phyloP scores from a whole-genome alignment of 176 grass and related monocot genomes.

The Carex littledalei region DNA sequence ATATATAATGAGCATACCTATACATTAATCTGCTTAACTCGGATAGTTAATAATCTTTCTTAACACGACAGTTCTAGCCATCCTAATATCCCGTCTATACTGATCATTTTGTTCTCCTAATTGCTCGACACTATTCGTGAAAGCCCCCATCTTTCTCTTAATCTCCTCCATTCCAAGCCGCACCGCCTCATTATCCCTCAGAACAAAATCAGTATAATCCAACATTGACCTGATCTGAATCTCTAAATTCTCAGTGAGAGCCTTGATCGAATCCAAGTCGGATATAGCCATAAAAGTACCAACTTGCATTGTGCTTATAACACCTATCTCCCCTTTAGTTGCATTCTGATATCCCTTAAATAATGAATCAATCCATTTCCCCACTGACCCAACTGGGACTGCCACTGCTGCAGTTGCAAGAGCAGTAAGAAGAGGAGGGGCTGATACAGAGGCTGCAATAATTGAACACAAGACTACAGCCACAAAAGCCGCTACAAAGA shows the following conservation, averaged over 20 bases:
- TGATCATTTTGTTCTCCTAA: conserved; percentile 25
- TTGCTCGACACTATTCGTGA: conserved; percentile 18
- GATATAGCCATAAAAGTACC: conserved; percentile 2
- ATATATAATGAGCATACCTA: conserved; percentile 12
- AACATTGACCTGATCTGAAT: conserved; percentile 25
- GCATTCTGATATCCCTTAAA: conserved; percentile 61
- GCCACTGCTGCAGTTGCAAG: conserved; percentile 6
- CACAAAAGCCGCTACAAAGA: conserved; percentile 25
- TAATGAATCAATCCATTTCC: conserved; percentile 68
- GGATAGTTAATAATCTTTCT: conserved; percentile 25
- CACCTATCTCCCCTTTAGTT: conserved; percentile 42
- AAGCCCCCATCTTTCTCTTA: conserved; percentile 28
- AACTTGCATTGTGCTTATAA: conserved; percentile 40
- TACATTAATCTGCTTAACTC: not conserved
- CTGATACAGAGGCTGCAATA: conserved; percentile 1
- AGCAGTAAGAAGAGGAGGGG: conserved; percentile 22
- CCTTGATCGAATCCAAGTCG: conserved; percentile 21
- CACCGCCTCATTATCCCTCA: conserved; percentile 26
- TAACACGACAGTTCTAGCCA: conserved; percentile 26
- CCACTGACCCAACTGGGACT: conserved; percentile 44
- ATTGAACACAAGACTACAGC: conserved; percentile 31
- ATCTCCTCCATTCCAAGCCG: conserved; percentile 27
- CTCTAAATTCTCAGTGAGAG: conserved; percentile 27
- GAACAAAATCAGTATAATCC: conserved; percentile 21
- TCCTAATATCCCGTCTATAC: conserved; percentile 22